Base-by-base conservation (phyloP, 2,329 filamentous ascomycete genomes). In the Dendryphion nanum region DNA sequence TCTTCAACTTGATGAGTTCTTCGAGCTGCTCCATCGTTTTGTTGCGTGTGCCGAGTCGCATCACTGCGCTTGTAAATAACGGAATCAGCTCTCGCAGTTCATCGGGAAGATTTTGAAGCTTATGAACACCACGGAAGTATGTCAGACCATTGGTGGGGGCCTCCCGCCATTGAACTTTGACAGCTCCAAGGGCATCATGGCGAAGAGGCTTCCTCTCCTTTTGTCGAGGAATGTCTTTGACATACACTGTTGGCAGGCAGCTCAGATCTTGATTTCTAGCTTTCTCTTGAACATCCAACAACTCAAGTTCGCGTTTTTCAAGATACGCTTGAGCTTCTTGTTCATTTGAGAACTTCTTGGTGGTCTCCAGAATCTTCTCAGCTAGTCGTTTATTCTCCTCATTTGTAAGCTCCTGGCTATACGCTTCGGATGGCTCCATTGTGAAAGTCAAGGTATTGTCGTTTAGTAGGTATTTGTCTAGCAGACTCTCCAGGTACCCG, bases 1-100 rank as follows among this genome's bases (percentile, higher is more conserved):
- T 97, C 71, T 94, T 95, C 19, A 97, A 77, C 66, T 97, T 97
- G 64, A 98, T 96, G 38, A 90, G 69, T 58, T 97, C 93, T 66
- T 98, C 93, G 35, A 97, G 79, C 64, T 96, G 83, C 64, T 96
- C 93, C 85, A 95, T 96, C 0, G 83, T 82, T 75, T 86, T 86
- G 42, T 83, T 79, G 53, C 85, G 86, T 2, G 91, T 98, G 12
- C 93, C 93, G 6, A 98, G 77, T 15, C 93, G 85, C 86, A 96
- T 93, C 44, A 98, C 83, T 24, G 86, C 83, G 59, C 95, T 90
- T 12, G 87, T 89, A 61, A 97, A 97, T 0, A 98, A 72, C 1
- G 93, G 93, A 33, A 97, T 79, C 41, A 97, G 74, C 51, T 87
- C 76, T 36, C 93, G 80, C 36, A 97, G 76, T 46, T 96, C 88